These are phyloP conservation scores for Athelia psychrophila DNA, from an alignment of 1,284 basidiomycete species.

Conservation along the genomic window DNA sequence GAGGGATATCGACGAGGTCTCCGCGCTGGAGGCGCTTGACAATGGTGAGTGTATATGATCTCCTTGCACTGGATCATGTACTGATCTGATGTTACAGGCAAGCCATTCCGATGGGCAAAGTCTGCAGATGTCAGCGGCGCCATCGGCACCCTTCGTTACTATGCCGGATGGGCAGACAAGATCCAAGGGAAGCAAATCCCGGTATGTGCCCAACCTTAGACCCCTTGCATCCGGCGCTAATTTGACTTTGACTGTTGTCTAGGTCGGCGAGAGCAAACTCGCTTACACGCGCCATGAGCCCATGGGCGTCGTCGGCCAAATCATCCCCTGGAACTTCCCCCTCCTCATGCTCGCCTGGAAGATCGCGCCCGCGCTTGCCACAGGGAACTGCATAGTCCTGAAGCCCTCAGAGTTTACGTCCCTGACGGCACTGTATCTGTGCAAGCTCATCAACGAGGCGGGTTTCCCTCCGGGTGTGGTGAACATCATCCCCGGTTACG, in stretches of 20 bases:
- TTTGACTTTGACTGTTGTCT: neutral
- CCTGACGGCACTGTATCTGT: conserved; percentile 68
- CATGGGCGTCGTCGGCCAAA: conserved; percentile 87
- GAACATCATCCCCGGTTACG: conserved; percentile 81
- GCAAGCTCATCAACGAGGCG: conserved; percentile 51
- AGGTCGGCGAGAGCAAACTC: conserved; percentile 70
- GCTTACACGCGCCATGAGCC: conserved; percentile 90
- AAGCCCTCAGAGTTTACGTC: conserved; percentile 94
- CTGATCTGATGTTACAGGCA: conserved; percentile 48
- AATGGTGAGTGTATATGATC: conserved; percentile 38
- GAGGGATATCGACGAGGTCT: conserved; percentile 65
- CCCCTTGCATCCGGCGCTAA: too few species aligned
- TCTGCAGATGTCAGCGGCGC: conserved; percentile 67
- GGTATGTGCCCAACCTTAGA: conserved; percentile 22
- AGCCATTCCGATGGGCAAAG: conserved; percentile 77
- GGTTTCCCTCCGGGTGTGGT: conserved; percentile 68
- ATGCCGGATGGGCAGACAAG: conserved; percentile 86
- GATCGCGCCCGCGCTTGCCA: conserved; percentile 81
- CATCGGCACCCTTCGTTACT: conserved; percentile 74
- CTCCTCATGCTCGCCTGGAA: conserved; percentile 81
- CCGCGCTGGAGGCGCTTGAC: conserved; percentile 81
- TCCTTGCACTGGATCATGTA: neutral
- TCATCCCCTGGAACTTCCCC: conserved; percentile 81
- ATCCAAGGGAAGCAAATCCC: conserved; percentile 80
- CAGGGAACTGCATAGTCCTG: conserved; percentile 80